phyloP scores from a whole-genome alignment of 2,329 filamentous ascomycete species.

The Calonectria hongkongensis region DNA sequence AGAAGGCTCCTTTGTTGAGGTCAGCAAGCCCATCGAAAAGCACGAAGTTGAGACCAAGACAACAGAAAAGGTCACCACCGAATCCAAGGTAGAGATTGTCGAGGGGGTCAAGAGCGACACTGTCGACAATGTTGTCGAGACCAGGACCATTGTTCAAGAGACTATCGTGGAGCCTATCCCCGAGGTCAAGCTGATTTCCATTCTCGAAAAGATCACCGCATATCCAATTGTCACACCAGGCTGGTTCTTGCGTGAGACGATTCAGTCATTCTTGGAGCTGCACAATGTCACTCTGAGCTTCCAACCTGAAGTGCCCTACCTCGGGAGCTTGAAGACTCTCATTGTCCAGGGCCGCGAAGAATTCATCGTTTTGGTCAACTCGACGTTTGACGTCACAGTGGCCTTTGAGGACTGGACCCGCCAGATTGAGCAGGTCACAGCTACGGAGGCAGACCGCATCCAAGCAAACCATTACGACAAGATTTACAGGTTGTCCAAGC shows the following conservation, averaged over 20 bases:
- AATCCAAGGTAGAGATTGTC: not conserved
- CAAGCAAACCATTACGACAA: not conserved
- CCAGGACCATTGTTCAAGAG: not conserved
- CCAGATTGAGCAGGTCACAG: not conserved
- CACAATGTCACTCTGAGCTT: not conserved
- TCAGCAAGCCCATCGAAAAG: not conserved
- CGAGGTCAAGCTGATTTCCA: conserved; percentile 7
- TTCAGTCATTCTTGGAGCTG: not conserved
- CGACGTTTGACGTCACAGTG: not conserved
- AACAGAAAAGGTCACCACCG: conserved; percentile 3
- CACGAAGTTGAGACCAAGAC: conserved; percentile 9
- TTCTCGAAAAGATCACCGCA: not conserved
- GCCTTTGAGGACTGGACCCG: conserved; percentile 4
- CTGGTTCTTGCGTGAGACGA: conserved; percentile 1
- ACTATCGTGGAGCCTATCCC: conserved; percentile 2
- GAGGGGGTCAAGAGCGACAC: not conserved
- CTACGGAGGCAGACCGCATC: not conserved
- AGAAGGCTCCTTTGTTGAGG: not conserved
- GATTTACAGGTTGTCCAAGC: not conserved
- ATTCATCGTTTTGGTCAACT: conserved; percentile 3
- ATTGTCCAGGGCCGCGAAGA: conserved; percentile 1
- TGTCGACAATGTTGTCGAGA: conserved; percentile 1
- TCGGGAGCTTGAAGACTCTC: not conserved
- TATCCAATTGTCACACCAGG: not conserved
- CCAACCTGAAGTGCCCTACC: not conserved